These are phyloP conservation scores for Quercus dentata DNA, from an alignment of 306 rosid genomes.

Conservation along the genomic window DNA sequence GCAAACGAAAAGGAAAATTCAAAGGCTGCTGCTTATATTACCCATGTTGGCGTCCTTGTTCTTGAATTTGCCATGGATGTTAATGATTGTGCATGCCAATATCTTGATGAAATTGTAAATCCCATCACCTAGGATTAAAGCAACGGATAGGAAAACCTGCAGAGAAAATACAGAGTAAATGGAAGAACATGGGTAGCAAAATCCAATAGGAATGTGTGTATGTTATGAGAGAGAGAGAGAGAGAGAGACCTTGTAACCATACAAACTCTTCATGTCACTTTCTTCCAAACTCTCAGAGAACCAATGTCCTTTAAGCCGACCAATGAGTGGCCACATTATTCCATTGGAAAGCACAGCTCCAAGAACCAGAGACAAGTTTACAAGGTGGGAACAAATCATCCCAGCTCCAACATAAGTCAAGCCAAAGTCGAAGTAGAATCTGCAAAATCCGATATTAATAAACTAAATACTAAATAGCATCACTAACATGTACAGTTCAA, in stretches of 20 bases:
- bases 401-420: conserved; percentile 90
- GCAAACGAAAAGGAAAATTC: too few relatives aligned
- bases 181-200: background rate
- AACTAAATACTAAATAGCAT: background rate
- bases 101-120: conserved; percentile 76
- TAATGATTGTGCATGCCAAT: conserved; percentile 39
- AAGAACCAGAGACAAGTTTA: conserved; percentile 81
- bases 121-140: conserved; percentile 85
- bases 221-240: background rate
- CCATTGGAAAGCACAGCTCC: conserved; percentile 86
- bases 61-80: conserved; percentile 26
- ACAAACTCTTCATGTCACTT: conserved; percentile 81
- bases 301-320: conserved; percentile 66
- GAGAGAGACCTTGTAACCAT: conserved; percentile 74
- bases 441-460: conserved; percentile 29
- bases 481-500: background rate
- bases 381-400: conserved; percentile 89
- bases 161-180: background rate
- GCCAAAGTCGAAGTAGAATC: conserved; percentile 84
- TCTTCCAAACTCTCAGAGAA: conserved; percentile 64
- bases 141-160: conserved; percentile 71
- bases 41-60: conserved; percentile 26
- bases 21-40: conserved; percentile 20
- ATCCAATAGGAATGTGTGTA: background rate
- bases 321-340: conserved; percentile 80